A percentile compares a stretch with the other conserved stretches of the same genome.
Evolutionary conservation across 768 basidiomycete species (phyloP).

Genomic region (Mrakia frigida): DNA sequence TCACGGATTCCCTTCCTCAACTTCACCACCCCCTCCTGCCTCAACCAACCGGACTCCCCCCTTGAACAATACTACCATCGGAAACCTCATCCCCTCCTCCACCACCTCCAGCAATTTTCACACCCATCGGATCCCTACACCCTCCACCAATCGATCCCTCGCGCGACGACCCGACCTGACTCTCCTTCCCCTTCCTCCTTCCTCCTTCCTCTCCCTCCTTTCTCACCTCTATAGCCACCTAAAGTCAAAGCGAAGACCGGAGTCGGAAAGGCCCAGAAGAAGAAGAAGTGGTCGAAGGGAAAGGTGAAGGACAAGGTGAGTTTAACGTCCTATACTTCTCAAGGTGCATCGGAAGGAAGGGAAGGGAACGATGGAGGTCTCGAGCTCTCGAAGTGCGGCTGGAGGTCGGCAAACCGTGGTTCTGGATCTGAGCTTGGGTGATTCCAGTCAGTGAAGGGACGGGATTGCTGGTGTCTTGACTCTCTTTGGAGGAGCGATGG

Average conservation of each 20-base stretch:
- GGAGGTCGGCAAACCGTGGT: neutral
- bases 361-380: neutral
- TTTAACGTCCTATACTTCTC: neutral
- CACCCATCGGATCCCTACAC: neutral
- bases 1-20: neutral
- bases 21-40: neutral
- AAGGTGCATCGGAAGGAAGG: neutral
- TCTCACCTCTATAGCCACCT: slow-evolving; percentile 13
- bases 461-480: neutral
- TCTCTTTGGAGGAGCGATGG: neutral
- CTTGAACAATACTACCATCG: neutral
- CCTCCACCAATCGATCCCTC: too few species aligned
- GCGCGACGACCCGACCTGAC: neutral
- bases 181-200: neutral
- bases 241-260: slow-evolving; percentile 39
- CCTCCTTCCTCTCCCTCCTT: neutral
- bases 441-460: neutral
- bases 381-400: neutral
- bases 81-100: neutral
- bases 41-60: neutral
- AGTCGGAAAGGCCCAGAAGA: slow-evolving; percentile 87
- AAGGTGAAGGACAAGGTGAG: slow-evolving; percentile 96
- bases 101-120: neutral
- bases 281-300: slow-evolving; percentile 99
- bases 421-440: too few species aligned